phyloP scores from a whole-genome alignment of 2,329 filamentous ascomycete species.

The Orbilia quercus region DNA sequence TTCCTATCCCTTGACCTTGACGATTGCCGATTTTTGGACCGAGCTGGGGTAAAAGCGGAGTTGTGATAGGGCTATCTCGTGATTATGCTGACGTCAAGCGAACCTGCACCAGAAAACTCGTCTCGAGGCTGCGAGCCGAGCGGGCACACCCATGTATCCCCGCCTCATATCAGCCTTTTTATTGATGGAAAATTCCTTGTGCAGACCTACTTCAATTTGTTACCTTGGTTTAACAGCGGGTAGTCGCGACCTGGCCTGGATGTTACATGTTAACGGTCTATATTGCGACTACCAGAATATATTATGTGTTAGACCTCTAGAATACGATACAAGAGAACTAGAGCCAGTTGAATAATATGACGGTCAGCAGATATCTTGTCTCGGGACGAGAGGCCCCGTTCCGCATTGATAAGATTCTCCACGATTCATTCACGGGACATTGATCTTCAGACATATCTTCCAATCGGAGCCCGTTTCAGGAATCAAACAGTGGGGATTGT shows the following conservation, averaged over 20 bases:
- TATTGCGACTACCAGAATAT: conserved; percentile 12
- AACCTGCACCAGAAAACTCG: conserved; percentile 17
- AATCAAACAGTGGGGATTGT: background rate
- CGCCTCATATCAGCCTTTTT: conserved; percentile 17
- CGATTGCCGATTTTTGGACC: conserved; percentile 41
- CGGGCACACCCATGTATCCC: conserved; percentile 24
- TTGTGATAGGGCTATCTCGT: conserved; percentile 10
- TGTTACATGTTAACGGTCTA: conserved; percentile 30
- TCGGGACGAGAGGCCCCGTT: conserved; percentile 27
- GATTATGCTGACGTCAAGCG: conserved; percentile 45
- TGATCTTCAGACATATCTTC: conserved; percentile 1
- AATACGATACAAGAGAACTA: background rate
- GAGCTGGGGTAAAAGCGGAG: conserved; percentile 42
- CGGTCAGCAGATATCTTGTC: conserved; percentile 41
- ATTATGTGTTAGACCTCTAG: too few species aligned
- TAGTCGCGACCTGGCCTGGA: conserved; percentile 24
- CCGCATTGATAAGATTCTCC: background rate
- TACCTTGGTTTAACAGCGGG: conserved; percentile 21
- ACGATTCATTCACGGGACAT: background rate
- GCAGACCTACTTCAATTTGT: conserved; percentile 15
- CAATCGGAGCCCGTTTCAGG: background rate
- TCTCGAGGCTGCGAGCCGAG: conserved; percentile 34
- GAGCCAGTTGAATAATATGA: conserved; percentile 7
- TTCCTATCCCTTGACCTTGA: background rate
- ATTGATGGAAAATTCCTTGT: conserved; percentile 53